Evolutionary conservation across 1,284 basidiomycete species (phyloP).

Genomic region (Fomitopsis schrenkii): DNA sequence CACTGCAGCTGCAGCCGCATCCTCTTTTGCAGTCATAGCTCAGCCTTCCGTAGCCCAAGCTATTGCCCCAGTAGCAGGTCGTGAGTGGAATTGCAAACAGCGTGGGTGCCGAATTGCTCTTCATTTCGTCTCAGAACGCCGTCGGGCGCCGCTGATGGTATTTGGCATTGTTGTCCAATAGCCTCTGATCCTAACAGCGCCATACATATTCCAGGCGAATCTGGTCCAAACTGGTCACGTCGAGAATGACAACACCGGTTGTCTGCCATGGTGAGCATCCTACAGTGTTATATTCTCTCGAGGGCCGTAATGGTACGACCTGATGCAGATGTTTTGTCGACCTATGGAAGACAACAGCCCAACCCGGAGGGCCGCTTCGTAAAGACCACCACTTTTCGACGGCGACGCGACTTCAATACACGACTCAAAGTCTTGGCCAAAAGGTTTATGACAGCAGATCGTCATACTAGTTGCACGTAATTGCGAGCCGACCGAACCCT

Average conservation of each 20-base stretch:
- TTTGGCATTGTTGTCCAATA: conserved; percentile 22
- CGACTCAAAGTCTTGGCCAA: too few relatives aligned
- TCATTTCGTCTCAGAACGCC: neutral
- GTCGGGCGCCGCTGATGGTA: conserved; percentile 2
- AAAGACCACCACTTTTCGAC: too few relatives aligned
- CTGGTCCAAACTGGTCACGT: neutral
- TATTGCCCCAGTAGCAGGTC: neutral
- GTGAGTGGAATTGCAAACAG: neutral
- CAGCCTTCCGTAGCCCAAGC: neutral
- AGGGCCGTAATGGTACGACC: too few relatives aligned
- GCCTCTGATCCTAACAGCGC: conserved; percentile 19
- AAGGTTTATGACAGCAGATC: too few relatives aligned
- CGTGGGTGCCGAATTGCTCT: neutral
- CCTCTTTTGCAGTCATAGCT: conserved; percentile 4
- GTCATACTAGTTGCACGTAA: too few relatives aligned
- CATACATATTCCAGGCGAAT: conserved; percentile 1
- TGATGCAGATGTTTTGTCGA: too few relatives aligned
- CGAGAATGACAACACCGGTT: neutral
- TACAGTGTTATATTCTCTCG: neutral
- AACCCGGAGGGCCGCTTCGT: too few relatives aligned
- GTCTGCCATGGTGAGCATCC: neutral
- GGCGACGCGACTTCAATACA: too few relatives aligned
- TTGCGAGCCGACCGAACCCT: too few relatives aligned
- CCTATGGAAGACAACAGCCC: too few relatives aligned
- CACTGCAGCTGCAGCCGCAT: neutral